Conservation (phyloP, 1,284 basidiomycete species). For the Termitomyces sp. region DNA sequence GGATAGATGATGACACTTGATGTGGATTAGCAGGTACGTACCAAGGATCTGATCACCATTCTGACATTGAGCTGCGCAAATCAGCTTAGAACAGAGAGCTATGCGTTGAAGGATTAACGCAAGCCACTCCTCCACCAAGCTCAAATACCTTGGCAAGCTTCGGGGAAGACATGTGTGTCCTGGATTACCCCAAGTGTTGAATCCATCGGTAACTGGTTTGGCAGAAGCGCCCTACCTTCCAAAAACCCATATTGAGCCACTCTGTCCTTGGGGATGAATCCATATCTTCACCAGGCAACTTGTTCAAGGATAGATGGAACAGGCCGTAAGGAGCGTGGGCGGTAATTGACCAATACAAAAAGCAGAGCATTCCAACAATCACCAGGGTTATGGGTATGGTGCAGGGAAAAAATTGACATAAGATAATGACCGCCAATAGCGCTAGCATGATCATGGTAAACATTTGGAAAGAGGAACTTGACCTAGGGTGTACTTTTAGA, state of each 20-base stretch:
- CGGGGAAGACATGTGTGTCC: constrained; percentile 48
- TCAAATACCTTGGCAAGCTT: constrained; percentile 53
- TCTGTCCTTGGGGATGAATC: constrained; percentile 42
- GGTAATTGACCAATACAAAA: constrained; percentile 4
- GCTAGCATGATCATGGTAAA: background rate
- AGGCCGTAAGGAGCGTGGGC: constrained; percentile 46
- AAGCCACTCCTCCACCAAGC: background rate
- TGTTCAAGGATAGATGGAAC: constrained; percentile 49
- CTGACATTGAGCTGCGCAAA: constrained; percentile 38
- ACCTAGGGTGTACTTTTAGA: constrained; percentile 1
- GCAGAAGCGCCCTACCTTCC: constrained; percentile 39
- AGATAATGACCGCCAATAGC: background rate
- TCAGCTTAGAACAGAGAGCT: constrained; percentile 55
- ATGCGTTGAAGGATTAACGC: background rate
- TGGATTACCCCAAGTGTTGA: constrained; percentile 17
- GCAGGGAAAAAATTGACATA: background rate
- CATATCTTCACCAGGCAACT: constrained; percentile 27
- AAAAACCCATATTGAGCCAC: constrained; percentile 68
- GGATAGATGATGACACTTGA: constrained; percentile 6
- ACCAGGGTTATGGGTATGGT: background rate
- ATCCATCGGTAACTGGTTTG: background rate
- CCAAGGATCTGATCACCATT: constrained; percentile 41
- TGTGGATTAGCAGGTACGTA: background rate
- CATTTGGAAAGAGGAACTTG: background rate
- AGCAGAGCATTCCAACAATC: background rate